Conservation (phyloP, 2,329 filamentous ascomycete genomes). For the Aspergillus melleus region DNA sequence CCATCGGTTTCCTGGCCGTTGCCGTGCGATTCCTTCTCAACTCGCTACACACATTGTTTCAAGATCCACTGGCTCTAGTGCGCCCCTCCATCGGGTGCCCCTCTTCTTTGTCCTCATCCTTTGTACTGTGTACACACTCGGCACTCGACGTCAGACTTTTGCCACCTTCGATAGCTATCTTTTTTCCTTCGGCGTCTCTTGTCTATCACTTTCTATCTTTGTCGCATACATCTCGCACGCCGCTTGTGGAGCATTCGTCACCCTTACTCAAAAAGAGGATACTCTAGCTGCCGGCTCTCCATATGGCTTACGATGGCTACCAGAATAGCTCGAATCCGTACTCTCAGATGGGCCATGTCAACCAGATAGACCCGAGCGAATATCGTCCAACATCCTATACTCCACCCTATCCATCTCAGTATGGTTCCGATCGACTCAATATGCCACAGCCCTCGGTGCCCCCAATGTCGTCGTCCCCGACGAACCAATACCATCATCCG, state of each 20-base stretch:
- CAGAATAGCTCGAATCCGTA: slow-evolving; percentile 32
- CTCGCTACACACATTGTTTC: slow-evolving; percentile 2
- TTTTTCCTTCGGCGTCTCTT: background rate
- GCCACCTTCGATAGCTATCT: background rate
- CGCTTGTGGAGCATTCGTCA: background rate
- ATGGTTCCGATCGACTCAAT: slow-evolving; percentile 30
- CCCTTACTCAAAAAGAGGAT: background rate
- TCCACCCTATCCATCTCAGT: slow-evolving; percentile 35
- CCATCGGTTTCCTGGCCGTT: background rate
- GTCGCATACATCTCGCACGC: background rate
- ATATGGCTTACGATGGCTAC: slow-evolving; percentile 48
- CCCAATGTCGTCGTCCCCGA: slow-evolving; percentile 17
- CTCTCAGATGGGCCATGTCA: slow-evolving; percentile 27
- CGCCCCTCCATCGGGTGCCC: background rate
- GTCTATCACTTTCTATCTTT: background rate
- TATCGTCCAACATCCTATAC: slow-evolving; percentile 25
- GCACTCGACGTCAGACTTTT: background rate
- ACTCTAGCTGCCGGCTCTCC: slow-evolving; percentile 3
- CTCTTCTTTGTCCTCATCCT: background rate
- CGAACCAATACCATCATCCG: slow-evolving; percentile 21
- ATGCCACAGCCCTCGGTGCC: slow-evolving; percentile 40
- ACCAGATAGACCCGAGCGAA: slow-evolving; percentile 23
- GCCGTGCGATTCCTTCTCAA: background rate
- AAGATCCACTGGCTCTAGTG: background rate
- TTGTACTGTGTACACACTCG: background rate